Evolutionary conservation across 1,139 yeast species (phyloP), one percentile per base, ranked within the genome.

Genomic region (Oligophagozyma castellii): DNA sequence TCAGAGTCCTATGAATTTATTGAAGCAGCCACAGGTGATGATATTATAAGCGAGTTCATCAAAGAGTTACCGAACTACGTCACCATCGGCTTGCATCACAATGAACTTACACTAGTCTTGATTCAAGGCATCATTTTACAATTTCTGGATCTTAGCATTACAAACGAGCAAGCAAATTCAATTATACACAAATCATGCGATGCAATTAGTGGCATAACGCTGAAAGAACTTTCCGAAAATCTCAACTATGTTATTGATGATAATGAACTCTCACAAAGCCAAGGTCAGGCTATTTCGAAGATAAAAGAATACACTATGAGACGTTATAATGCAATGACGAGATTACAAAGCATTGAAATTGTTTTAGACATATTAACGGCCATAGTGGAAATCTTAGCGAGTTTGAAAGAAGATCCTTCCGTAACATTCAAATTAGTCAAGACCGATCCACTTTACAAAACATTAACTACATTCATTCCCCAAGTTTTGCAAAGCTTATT

Each of bases 351-450:
- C 3, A 59, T 79, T 19, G 93, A 81, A 43, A 63, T 75, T 1
- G 62, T 78, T 0, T 56, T 84, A 22, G 95, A 86, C 47, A 54
- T 86, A 21, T 60, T 80, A 19, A 73, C 95, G 1, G 75, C 89
- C 1, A 59, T 75, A 5, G 67, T 80, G 42, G 95, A 86, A 42
- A 55, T 61, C 11, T 48, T 74, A 30, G 61, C 61, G n/a, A 31
- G 49, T 4, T 29, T 41, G n/a, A 28, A 33, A 24, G 48, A 44
- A 29, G 39, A 34, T 12, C 8, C 7, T 18, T 7, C 18, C 4
- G 31, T 33, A 22, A 31, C 35, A 14, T 27, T 26, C 5, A 33
- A 40, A 4, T 29, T 30, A 14, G 55, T 31, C 33, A 44, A 28
- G 4, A 38, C 46, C 3, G 55, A 52, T 2, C 36, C 54, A 12